Conservation (phyloP, 2,329 filamentous ascomycete genomes). For the Neonectria neomacrospora region DNA sequence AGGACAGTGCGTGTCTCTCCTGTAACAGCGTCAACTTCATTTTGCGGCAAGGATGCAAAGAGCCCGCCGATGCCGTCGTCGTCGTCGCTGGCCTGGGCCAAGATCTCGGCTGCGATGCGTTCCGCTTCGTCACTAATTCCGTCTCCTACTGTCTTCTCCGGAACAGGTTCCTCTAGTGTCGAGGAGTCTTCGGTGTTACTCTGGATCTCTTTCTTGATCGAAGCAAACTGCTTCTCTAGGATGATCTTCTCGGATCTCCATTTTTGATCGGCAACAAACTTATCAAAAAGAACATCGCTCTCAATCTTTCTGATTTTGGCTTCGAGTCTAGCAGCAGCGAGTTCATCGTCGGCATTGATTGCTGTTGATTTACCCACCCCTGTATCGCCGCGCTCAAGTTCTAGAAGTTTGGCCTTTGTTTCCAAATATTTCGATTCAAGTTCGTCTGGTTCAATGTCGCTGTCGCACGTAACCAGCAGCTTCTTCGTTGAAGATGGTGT, state of each 20-base stretch:
- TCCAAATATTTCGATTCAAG: constrained; percentile 81
- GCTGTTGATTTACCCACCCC: constrained; percentile 34
- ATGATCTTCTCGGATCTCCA: constrained; percentile 71
- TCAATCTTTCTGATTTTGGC: constrained; percentile 82
- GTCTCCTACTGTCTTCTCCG: constrained; percentile 50
- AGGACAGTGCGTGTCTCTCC: constrained; percentile 69
- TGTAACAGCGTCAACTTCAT: constrained; percentile 66
- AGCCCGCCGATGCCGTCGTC: constrained; percentile 63
- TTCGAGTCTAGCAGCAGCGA: constrained; percentile 72
- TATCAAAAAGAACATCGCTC: constrained; percentile 80
- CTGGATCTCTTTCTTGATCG: constrained; percentile 54
- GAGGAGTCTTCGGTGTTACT: constrained; percentile 36
- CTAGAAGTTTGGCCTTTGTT: constrained; percentile 75
- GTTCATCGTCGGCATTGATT: constrained; percentile 45
- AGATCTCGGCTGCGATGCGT: constrained; percentile 67
- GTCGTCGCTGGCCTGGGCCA: constrained; percentile 63
- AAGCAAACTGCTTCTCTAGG: constrained; percentile 70
- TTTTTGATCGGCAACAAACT: constrained; percentile 69
- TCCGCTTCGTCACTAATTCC: constrained; percentile 68
- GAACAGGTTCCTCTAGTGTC: constrained; percentile 33
- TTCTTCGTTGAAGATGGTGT: constrained; percentile 53
- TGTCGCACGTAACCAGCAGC: constrained; percentile 65
- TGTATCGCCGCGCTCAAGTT: constrained; percentile 59
- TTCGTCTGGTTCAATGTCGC: constrained; percentile 79
- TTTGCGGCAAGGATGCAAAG: constrained; percentile 70